These are phyloP conservation scores for Aspergillus steynii DNA, from an alignment of 495 filamentous ascomycete species.

Conservation along the genomic window DNA sequence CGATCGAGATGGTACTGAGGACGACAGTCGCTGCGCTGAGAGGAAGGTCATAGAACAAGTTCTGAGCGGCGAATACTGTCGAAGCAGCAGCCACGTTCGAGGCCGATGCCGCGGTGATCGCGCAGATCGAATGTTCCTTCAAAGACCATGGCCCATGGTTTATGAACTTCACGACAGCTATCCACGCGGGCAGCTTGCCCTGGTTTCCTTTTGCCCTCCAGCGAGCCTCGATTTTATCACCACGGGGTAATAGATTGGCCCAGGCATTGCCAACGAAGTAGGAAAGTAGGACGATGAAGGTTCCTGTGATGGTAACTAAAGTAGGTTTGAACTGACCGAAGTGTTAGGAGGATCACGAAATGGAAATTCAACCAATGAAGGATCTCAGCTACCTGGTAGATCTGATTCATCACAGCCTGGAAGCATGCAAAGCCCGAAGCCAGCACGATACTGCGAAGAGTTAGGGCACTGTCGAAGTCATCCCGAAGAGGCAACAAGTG, in stretches of 20 bases:
- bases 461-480: constrained; percentile 44
- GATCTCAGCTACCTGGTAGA: constrained; percentile 35
- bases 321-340: constrained; percentile 33
- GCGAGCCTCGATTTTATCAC: constrained; percentile 32
- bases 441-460: constrained; percentile 46
- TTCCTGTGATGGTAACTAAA: constrained; percentile 29
- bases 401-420: constrained; percentile 50
- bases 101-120: constrained; percentile 31
- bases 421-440: constrained; percentile 45
- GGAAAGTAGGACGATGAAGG: constrained; percentile 35
- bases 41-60: constrained; percentile 33
- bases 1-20: constrained; percentile 34
- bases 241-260: constrained; percentile 43
- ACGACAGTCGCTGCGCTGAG: constrained; percentile 28
- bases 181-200: constrained; percentile 21
- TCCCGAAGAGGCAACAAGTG: constrained; percentile 47
- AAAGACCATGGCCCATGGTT: constrained; percentile 34
- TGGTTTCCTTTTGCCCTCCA: constrained; percentile 29
- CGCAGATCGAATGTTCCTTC: constrained; percentile 35
- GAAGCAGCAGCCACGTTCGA: constrained; percentile 22
- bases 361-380: neutral
- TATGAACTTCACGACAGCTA: constrained; percentile 24
- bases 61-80: constrained; percentile 30
- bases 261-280: constrained; percentile 43
- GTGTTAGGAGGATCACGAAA: constrained; percentile 1